Evolutionary conservation across 345 rosid genomes (phyloP), one percentile per base, ranked within the genome.

Genomic region (Nephelium lappaceum): DNA sequence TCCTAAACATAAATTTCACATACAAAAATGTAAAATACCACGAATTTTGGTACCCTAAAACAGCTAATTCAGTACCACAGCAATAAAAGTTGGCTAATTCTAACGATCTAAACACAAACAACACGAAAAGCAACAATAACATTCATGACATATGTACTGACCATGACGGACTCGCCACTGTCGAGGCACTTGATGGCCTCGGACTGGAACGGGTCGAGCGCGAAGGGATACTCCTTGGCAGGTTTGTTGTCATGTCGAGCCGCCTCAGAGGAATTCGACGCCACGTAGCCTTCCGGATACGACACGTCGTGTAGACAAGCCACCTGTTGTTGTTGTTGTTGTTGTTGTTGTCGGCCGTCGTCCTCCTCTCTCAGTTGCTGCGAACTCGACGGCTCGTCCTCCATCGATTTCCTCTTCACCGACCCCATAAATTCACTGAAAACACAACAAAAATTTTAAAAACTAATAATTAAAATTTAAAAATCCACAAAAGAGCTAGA

Each of bases 141-240:
- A 60, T 60, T 7, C 8, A 3, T 15, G 6, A 41, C 51, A 2
- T 23, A 8, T 45, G 12, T 45, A 65, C 77, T 55, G 84, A 93
- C 99, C 98, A 96, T 90, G 58, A 96, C 99, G 0, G 98, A 96
- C 78, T 96, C 92, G 71, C 95, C 94, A 61, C 84, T 88, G 82
- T 89, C 86, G 63, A 96, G 98, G 86, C 98, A 96, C 76, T 86
- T 89, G 79, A 96, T 96, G 63, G 99, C 97, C 90, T 94, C 97
- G 11, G 93, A 87, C 86, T 96, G 99, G 84, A 96, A 96, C 9
- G 97, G 94, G 79, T 96, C 97, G 64, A 96, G 99, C 70, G 93
- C 75, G 75, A 96, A 96, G 5, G 98, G 94, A 84, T 90, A 96
- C 67, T 93, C 97, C 82, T 93, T 96, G 23, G 97, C 98, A 2